A percentile compares a stretch with the other conserved stretches of the same genome.
These are phyloP conservation scores for Colletotrichum destructivum DNA, from an alignment of 2,329 filamentous ascomycete genomes.

Conservation along the genomic window DNA sequence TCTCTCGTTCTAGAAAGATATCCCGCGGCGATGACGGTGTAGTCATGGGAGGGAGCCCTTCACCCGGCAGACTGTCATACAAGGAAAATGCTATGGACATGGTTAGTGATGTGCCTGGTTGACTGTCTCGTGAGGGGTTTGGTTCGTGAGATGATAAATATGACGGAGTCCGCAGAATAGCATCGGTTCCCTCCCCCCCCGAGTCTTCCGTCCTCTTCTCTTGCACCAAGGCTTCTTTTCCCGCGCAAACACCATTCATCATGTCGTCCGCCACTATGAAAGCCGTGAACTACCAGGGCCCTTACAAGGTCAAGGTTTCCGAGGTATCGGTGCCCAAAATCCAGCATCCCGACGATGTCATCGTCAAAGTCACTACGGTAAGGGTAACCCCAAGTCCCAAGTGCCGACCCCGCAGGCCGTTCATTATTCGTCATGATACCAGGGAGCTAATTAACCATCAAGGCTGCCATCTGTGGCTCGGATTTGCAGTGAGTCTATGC, in stretches of 20 bases:
- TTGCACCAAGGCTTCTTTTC: not conserved
- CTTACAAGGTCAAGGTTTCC: slow-evolving; percentile 74
- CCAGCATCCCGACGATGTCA: slow-evolving; percentile 75
- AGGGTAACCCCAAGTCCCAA: slow-evolving; percentile 46
- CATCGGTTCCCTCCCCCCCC: no score
- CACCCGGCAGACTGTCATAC: slow-evolving; percentile 13
- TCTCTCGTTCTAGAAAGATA: slow-evolving; percentile 26
- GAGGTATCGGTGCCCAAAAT: slow-evolving; percentile 72
- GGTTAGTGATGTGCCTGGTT: slow-evolving; percentile 17
- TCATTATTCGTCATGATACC: not conserved
- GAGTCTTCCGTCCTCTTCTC: not conserved
- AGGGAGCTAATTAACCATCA: not conserved
- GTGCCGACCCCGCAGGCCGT: not conserved
- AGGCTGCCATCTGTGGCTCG: slow-evolving; percentile 68
- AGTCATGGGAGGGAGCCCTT: slow-evolving; percentile 11
- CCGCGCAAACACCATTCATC: not conserved
- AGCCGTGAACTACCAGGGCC: slow-evolving; percentile 74
- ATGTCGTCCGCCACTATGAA: slow-evolving; percentile 65
- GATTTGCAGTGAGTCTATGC: slow-evolving; percentile 58
- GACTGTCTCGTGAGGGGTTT: slow-evolving; percentile 28
- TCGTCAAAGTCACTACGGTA: slow-evolving; percentile 76
- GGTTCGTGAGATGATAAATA: slow-evolving; percentile 26
- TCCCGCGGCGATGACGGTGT: slow-evolving; percentile 33
- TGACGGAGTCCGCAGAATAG: not conserved
- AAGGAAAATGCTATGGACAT: slow-evolving; percentile 8